phyloP scores from a whole-genome alignment of 2,329 filamentous ascomycete species.

The Trichoderma guizhouense region DNA sequence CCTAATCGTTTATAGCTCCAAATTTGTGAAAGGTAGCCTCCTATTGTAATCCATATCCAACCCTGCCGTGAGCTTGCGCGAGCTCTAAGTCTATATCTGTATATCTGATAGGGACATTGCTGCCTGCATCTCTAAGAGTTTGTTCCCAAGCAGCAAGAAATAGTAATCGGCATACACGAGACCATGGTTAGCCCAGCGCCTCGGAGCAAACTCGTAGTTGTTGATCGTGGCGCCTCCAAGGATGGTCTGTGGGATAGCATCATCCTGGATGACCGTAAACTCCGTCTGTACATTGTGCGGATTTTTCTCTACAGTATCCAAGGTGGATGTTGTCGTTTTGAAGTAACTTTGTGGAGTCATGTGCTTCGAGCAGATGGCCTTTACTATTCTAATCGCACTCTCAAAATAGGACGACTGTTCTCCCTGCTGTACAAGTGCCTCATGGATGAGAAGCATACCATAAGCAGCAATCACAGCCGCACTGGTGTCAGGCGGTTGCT shows the following conservation, averaged over 20 bases:
- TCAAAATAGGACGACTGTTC: not conserved
- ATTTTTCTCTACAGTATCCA: not conserved
- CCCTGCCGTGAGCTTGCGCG: not conserved
- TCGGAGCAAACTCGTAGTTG: not conserved
- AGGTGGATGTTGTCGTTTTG: not conserved
- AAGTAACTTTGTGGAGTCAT: not conserved
- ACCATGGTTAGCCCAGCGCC: not conserved
- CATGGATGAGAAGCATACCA: not conserved
- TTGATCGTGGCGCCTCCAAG: not conserved
- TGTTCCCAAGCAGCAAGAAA: not conserved
- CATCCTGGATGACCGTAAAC: not conserved
- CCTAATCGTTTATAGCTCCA: not conserved
- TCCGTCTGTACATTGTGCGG: not conserved
- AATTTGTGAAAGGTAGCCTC: not conserved
- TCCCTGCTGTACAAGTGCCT: not conserved
- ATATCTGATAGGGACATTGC: not conserved
- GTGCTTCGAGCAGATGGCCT: not conserved
- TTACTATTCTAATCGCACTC: not conserved
- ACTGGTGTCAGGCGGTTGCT: not conserved
- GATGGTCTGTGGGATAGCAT: not conserved
- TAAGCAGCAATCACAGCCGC: not conserved
- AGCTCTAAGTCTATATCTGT: not conserved
- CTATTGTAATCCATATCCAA: not conserved
- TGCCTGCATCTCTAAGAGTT: not conserved
- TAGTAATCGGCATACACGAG: not conserved